Percentiles rank a stretch among this genome's conserved stretches.
Conservation (phyloP, 768 basidiomycete genomes). For the Hirschioporus abietinus region DNA sequence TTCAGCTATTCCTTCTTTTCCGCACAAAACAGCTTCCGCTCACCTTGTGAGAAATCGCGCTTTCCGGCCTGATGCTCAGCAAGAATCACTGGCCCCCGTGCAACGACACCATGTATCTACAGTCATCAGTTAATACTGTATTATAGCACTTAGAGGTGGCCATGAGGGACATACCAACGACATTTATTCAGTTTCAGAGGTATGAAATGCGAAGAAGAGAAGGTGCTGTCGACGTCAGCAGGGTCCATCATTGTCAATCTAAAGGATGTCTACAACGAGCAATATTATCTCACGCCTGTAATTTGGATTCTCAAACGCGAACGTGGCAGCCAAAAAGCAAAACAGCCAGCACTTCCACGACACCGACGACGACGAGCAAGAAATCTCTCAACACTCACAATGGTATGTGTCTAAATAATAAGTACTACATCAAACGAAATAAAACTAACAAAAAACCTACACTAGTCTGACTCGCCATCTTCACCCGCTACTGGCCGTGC, state of each 20-base stretch:
- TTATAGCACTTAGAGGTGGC: neutral
- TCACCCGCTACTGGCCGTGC: conserved; percentile 35
- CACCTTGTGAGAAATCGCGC: conserved; percentile 87
- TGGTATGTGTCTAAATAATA: neutral
- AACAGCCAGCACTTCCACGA: neutral
- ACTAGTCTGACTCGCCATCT: conserved; percentile 72
- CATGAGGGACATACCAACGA: neutral
- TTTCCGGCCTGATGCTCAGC: conserved; percentile 80
- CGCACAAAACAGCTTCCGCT: conserved; percentile 12
- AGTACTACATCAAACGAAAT: neutral
- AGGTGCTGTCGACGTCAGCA: neutral
- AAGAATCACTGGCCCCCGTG: conserved; percentile 72
- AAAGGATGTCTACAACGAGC: neutral
- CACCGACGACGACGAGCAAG: neutral
- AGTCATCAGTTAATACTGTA: neutral
- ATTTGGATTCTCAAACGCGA: neutral
- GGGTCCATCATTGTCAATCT: neutral
- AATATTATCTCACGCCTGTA: neutral
- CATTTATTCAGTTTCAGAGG: neutral
- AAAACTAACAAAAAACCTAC: neutral
- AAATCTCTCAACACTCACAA: neutral
- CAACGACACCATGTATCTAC: conserved; percentile 82
- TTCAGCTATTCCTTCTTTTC: neutral
- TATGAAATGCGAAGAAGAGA: neutral
- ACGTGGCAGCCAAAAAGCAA: neutral